Evolutionary conservation across 1,284 basidiomycete genomes (phyloP).

Genomic region (Cryptococcus sp.): DNA sequence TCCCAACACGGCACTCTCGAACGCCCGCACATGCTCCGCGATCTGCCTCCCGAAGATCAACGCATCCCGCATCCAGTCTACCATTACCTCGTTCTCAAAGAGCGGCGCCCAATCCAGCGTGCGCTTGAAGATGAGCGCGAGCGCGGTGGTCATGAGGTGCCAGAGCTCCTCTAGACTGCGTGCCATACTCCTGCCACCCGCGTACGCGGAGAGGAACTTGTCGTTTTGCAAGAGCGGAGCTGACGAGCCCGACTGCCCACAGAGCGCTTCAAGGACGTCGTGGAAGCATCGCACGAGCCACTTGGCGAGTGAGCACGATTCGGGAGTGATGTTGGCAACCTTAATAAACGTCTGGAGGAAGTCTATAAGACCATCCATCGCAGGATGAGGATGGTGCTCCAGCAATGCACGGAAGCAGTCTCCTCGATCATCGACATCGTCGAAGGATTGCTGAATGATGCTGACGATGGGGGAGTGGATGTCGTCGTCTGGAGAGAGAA

Average conservation of each 20-base stretch:
- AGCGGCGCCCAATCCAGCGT: conserved; percentile 76
- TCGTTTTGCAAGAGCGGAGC: conserved; percentile 39
- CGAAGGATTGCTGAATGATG: conserved; percentile 73
- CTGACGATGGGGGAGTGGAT: conserved; percentile 70
- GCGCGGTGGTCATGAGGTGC: conserved; percentile 72
- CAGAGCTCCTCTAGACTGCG: conserved; percentile 68
- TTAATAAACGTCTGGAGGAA: conserved; percentile 65
- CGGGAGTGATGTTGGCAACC: conserved; percentile 64
- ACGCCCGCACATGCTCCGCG: conserved; percentile 70
- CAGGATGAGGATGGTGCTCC: conserved; percentile 59
- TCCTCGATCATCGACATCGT: conserved; percentile 77
- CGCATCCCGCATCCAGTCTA: conserved; percentile 94
- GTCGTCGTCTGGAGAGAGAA: conserved; percentile 74
- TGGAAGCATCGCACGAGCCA: conserved; percentile 85
- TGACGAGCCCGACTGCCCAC: conserved; percentile 58
- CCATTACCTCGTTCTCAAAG: conserved; percentile 78
- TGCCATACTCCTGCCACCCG: conserved; percentile 45
- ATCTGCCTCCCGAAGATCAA: conserved; percentile 84
- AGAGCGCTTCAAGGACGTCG: conserved; percentile 83
- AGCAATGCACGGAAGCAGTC: conserved; percentile 80
- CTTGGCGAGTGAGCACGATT: conserved; percentile 80
- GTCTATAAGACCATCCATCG: conserved; percentile 65
- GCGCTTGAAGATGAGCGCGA: conserved; percentile 75
- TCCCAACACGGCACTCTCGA: conserved; percentile 65
- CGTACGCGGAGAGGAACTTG: conserved; percentile 52